These are phyloP conservation scores for Lineolata rhizophorae DNA, from an alignment of 495 filamentous ascomycete species.

Conservation along the genomic window DNA sequence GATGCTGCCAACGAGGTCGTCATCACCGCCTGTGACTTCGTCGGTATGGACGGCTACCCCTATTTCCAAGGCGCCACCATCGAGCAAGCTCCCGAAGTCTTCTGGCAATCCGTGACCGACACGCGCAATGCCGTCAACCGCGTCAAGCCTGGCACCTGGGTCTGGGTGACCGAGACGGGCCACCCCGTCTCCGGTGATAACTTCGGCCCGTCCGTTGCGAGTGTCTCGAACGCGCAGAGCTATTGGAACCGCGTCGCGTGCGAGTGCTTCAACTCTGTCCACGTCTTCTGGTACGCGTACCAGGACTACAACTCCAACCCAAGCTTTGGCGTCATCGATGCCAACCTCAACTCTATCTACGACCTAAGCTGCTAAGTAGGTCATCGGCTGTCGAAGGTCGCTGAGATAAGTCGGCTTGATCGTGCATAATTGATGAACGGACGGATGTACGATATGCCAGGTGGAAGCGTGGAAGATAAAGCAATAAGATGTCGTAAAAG, in stretches of 20 bases:
- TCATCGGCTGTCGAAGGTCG: not conserved
- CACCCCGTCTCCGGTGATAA: conserved; percentile 9
- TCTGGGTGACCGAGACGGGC: conserved; percentile 14
- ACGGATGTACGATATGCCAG: too few relatives aligned
- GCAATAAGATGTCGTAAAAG: too few relatives aligned
- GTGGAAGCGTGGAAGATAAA: too few relatives aligned
- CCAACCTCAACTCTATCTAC: conserved; percentile 3
- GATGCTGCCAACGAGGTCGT: conserved; percentile 9
- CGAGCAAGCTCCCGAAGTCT: conserved; percentile 3
- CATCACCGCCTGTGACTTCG: conserved; percentile 11
- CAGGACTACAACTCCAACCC: conserved; percentile 11
- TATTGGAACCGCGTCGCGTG: conserved; percentile 16
- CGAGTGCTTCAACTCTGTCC: conserved; percentile 6
- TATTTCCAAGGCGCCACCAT: conserved; percentile 10
- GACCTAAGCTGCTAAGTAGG: conserved; percentile 4
- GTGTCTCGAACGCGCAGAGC: conserved; percentile 12
- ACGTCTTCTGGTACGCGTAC: conserved; percentile 17
- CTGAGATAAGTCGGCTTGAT: not conserved
- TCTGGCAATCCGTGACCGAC: conserved; percentile 7
- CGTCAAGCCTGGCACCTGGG: conserved; percentile 11
- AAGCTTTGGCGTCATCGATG: conserved; percentile 8
- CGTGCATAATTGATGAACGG: not conserved
- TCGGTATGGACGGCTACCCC: conserved; percentile 10
- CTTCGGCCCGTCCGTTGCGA: conserved; percentile 9
- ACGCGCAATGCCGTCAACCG: conserved; percentile 9